Conservation (phyloP, 176 grass and related monocot species). For the Oryza brachyantha region DNA sequence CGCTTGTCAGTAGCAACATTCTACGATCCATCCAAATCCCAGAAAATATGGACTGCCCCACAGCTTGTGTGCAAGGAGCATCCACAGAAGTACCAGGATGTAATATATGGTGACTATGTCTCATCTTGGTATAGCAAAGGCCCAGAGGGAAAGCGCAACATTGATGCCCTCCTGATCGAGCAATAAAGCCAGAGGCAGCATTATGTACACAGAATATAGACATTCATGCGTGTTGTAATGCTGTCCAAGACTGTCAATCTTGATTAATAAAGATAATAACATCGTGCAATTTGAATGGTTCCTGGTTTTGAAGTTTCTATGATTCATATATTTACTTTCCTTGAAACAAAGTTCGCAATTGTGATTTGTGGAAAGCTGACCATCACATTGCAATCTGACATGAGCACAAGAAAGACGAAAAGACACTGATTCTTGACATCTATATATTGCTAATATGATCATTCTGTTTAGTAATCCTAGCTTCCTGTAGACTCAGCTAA, state of each 20-base stretch:
- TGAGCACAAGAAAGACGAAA: background rate
- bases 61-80: conserved; percentile 48
- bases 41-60: conserved; percentile 63
- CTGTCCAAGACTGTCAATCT: background rate
- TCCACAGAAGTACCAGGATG: conserved; percentile 58
- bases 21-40: conserved; percentile 74
- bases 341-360: background rate
- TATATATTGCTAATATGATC: background rate
- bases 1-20: conserved; percentile 90
- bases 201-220: background rate
- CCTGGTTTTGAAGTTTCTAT: background rate
- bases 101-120: conserved; percentile 90
- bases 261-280: conserved; percentile 6
- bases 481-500: background rate
- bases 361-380: background rate
- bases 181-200: conserved; percentile 6
- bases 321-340: background rate
- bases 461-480: background rate
- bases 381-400: background rate
- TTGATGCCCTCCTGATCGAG: conserved; percentile 68
- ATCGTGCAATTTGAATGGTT: background rate
- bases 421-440: background rate
- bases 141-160: conserved; percentile 87
- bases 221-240: background rate
- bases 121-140: conserved; percentile 95